These are phyloP conservation scores for Aegilops umbellulata DNA, from an alignment of 176 grass and related monocot species.

Conservation along the genomic window DNA sequence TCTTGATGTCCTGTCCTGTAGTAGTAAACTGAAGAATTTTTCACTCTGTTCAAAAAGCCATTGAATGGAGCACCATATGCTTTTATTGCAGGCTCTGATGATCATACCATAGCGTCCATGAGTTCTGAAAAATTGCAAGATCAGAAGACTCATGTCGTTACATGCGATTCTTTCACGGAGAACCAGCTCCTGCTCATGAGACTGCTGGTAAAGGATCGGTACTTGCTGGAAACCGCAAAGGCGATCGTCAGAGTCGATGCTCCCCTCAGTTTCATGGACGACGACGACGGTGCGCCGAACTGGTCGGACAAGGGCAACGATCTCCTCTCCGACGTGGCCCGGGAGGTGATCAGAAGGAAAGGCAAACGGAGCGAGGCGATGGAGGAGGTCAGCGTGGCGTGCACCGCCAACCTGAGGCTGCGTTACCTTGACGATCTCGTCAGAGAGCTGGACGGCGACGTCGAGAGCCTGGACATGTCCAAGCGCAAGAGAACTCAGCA, in stretches of 20 bases:
- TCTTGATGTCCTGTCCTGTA: neutral
- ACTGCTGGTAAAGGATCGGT: slow-evolving; percentile 52
- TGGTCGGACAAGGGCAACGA: slow-evolving; percentile 48
- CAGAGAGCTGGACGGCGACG: slow-evolving; percentile 68
- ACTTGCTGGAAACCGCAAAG: slow-evolving; percentile 59
- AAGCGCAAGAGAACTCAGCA: slow-evolving; percentile 1
- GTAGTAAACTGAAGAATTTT: neutral
- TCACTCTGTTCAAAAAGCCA: neutral
- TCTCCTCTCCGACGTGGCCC: slow-evolving; percentile 56
- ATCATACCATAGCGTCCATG: neutral
- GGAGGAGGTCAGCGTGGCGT: neutral
- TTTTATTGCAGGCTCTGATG: slow-evolving; percentile 36
- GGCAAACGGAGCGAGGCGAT: slow-evolving; percentile 38
- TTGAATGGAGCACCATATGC: neutral
- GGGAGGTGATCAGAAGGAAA: slow-evolving; percentile 76
- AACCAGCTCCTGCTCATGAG: slow-evolving; percentile 54
- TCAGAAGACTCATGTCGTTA: slow-evolving; percentile 8
- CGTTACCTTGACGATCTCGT: slow-evolving; percentile 53
- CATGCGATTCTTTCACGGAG: slow-evolving; percentile 51
- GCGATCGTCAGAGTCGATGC: slow-evolving; percentile 37
- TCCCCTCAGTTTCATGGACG: slow-evolving; percentile 26
- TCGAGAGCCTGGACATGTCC: slow-evolving; percentile 50
- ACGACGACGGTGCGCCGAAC: slow-evolving; percentile 1
- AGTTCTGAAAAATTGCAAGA: neutral
- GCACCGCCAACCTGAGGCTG: neutral